Base-by-base conservation (phyloP, 305 asterid genomes). In the Coffea humblotiana region DNA sequence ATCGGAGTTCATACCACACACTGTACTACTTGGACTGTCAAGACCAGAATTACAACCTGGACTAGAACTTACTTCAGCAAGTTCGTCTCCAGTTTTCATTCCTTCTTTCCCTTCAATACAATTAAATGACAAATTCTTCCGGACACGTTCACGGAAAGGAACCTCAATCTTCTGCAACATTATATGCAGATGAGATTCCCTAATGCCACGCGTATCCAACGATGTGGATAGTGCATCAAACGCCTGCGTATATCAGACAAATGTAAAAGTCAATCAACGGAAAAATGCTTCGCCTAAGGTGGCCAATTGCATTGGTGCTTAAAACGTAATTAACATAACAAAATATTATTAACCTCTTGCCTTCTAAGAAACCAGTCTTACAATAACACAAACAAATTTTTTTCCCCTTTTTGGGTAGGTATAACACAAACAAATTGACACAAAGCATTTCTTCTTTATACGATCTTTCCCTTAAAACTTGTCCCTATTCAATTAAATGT, bases 101-200 rank as follows among this genome's bases (percentile, higher is more conserved):
- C 75, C 79, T 65, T 77, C 40, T 29, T 81, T 72, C 69, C 77
- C 81, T 70, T 68, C 61, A 72, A 58, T 75, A 72, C 51, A 74
- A 65, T 65, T 81, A 74, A 72, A 77, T 23, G 82, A 80, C 78
- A 79, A 72, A 80, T 86, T 87, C 84, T 85, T 88, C 75, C 72
- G 81, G 77, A 90, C 85, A 78, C 92, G 81, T 82, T 89, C 94
- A 85, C 90, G 92, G 89, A 96, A 96, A 82, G 91, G 86, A 65
- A 63, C 84, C 86, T 94, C 97, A 84, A 92, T 90, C 87, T 92
- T 96, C 83, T 90, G 92, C 86, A 96, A 77, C 99, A 96, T 96
- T 83, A 91, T 88, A 83, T 91, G 97, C 90, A 96, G 83, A 90
- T 96, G 98, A 65, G 98, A 94, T 86, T 96, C 99, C 89, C 99